Evolutionary conservation across 1,284 basidiomycete genomes (phyloP), one percentile per base, ranked within the genome.

Genomic region (Trichosporon asahii): DNA sequence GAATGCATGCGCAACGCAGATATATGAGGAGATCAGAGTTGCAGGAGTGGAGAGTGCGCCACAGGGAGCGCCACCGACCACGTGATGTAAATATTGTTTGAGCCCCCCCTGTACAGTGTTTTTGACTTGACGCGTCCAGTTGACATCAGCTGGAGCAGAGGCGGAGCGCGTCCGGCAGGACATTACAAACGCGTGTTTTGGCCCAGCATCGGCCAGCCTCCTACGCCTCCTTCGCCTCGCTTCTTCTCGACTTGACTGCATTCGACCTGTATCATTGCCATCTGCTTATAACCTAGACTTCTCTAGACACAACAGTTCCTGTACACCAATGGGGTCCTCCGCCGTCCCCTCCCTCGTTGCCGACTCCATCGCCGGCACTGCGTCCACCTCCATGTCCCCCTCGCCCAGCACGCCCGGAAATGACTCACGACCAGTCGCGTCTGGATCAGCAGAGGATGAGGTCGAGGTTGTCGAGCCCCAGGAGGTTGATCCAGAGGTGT

Each of bases 351-450:
- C 68, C 64, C 76, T 67, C 46, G 66, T 64, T 18, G 70, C 70
- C 57, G 57, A 65, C 73, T 46, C 55, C 72, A 75, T 65, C 69
- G 70, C 40, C 60, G 73, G 76, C 8, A 76, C 76, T 18, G 70
- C 75, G 21, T 71, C 77, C 8, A 76, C 77, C 6, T 74, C 79
- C 44, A 80, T 82, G 79, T 74, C 79, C 14, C 70, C 76, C 9
- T 76, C 79, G 0, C 80, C 80, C 4, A 46, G 68, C 14, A 74
- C 71, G 14, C 71, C 71, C 29, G 35, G 53, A 66, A 67, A 15
- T 6, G 15, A 18, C 18, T 46, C 33, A 65, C 64, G 29, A 25
- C 66, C 49, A 67, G 31, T 18, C 27, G 33, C 11, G 49, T 61
- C 29, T 44, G 40, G 40, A 40, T n/a, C 27, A 65, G 46, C 25